Conservation (phyloP, 805 yeast genomes). For the Ogataea ramenticola region DNA sequence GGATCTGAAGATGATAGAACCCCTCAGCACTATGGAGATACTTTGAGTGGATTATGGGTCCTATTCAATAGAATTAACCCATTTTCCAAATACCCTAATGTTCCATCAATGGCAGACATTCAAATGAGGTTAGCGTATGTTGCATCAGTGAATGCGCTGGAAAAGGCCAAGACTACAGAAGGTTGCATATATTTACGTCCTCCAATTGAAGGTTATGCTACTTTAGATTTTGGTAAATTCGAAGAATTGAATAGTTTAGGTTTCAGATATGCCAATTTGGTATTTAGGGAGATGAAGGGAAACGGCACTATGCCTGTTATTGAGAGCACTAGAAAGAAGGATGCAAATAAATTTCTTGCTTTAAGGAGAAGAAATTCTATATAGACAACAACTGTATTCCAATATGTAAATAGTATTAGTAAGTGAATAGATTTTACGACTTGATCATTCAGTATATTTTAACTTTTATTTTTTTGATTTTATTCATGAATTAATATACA, state of each 20-base stretch:
- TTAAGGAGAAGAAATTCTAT: conserved; percentile 58
- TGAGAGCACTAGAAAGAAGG: conserved; percentile 39
- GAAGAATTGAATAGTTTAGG: conserved; percentile 87
- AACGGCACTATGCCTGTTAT: conserved; percentile 53
- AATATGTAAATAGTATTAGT: not conserved
- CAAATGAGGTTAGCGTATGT: conserved; percentile 92
- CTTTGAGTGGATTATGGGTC: conserved; percentile 90
- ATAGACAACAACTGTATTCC: conserved; percentile 16
- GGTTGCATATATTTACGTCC: conserved; percentile 89
- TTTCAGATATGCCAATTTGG: conserved; percentile 56
- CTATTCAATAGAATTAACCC: conserved; percentile 83
- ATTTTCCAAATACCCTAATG: conserved; percentile 77
- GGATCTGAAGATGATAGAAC: conserved; percentile 92
- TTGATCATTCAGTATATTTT: no score
- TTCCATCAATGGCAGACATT: conserved; percentile 92
- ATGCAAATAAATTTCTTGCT: conserved; percentile 21
- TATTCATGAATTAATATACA: not conserved
- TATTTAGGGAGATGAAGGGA: conserved; percentile 44
- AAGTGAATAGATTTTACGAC: no score
- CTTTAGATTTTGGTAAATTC: conserved; percentile 86
- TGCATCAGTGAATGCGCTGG: conserved; percentile 89
- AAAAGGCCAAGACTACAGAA: conserved; percentile 73
- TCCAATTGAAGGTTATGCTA: conserved; percentile 87
- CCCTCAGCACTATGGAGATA: conserved; percentile 87
- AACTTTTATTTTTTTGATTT: not conserved